Percentiles rank a stretch among this genome's conserved stretches.
phyloP scores from a whole-genome alignment of 371 early-diverging fungal genomes.

The Zychaea mexicana region DNA sequence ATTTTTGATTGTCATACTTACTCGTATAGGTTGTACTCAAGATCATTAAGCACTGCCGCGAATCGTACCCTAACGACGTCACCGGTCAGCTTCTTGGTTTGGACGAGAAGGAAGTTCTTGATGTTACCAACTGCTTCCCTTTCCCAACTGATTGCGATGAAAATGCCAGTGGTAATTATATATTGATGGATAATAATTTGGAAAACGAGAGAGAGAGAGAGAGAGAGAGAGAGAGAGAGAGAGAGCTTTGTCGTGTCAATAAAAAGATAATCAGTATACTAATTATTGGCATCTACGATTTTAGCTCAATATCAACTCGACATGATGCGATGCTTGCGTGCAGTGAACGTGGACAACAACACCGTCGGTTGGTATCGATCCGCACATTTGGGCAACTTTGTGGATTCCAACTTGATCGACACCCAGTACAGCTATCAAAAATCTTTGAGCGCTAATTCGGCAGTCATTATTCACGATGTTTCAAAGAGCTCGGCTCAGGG shows the following conservation, averaged over 20 bases:
- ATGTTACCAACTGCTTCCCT: slow-evolving; percentile 91
- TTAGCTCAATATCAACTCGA: slow-evolving; percentile 88
- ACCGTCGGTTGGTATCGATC: slow-evolving; percentile 98
- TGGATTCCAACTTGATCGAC: slow-evolving; percentile 90
- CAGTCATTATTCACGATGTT: slow-evolving; percentile 92
- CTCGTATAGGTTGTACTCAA: slow-evolving; percentile 78
- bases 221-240: too few relatives aligned
- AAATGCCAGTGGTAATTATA: slow-evolving; percentile 46
- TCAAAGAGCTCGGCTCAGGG: slow-evolving; percentile 81
- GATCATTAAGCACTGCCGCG: slow-evolving; percentile 95
- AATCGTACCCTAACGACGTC: slow-evolving; percentile 76
- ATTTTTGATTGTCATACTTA: slow-evolving; percentile 6
- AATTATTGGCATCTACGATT: too few relatives aligned
- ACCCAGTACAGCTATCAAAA: slow-evolving; percentile 90
- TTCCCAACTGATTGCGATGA: slow-evolving; percentile 69
- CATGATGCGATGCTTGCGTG: slow-evolving; percentile 91
- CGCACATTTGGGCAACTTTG: slow-evolving; percentile 85
- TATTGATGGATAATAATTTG: neutral
- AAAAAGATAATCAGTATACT: too few relatives aligned
- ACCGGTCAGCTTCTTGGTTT: slow-evolving; percentile 91
- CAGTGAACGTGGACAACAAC: slow-evolving; percentile 94
- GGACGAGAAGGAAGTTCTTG: slow-evolving; percentile 81
- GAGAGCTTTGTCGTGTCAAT: too few relatives aligned
- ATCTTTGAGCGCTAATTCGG: slow-evolving; percentile 79
- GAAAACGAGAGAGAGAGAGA: too few relatives aligned